A percentile compares a stretch with the other conserved stretches of the same genome.
Conservation (phyloP, 2,329 filamentous ascomycete genomes). For the Trichoderma harzianum region DNA sequence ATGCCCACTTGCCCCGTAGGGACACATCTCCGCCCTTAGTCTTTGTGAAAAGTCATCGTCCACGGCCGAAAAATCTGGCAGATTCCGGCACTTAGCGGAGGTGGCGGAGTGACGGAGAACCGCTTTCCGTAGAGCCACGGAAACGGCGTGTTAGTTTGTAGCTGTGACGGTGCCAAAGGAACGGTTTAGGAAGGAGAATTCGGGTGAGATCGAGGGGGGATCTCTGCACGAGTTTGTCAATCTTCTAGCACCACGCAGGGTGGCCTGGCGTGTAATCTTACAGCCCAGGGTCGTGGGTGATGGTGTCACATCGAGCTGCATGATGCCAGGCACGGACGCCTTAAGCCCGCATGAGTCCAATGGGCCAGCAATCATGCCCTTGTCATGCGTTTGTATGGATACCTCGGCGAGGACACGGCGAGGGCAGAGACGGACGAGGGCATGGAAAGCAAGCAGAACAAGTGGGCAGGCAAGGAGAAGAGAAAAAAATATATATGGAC, state of each 20-base stretch:
- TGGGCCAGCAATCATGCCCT: not conserved
- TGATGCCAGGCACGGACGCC: conserved; percentile 12
- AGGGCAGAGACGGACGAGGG: not conserved
- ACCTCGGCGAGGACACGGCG: not conserved
- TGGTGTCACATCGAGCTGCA: conserved; percentile 11
- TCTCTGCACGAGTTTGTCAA: not conserved
- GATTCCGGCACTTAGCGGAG: conserved; percentile 7
- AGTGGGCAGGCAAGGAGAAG: not conserved
- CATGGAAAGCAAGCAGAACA: not conserved
- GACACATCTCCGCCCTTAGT: conserved; percentile 6
- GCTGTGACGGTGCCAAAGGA: not conserved
- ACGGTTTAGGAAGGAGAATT: conserved; percentile 3
- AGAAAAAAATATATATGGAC: conserved; percentile 11
- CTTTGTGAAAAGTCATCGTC: not conserved
- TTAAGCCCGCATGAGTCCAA: conserved; percentile 1
- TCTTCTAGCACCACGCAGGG: not conserved
- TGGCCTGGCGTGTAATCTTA: not conserved
- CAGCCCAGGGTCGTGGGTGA: not conserved
- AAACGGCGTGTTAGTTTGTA: not conserved
- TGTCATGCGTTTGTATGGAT: not conserved
- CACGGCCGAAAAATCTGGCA: not conserved
- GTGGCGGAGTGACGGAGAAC: not conserved
- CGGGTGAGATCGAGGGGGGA: conserved; percentile 4
- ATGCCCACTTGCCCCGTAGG: conserved; percentile 9
- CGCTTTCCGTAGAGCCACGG: not conserved